Conservation (phyloP, 2,329 filamentous ascomycete genomes). For the Fusarium nisikadoi region DNA sequence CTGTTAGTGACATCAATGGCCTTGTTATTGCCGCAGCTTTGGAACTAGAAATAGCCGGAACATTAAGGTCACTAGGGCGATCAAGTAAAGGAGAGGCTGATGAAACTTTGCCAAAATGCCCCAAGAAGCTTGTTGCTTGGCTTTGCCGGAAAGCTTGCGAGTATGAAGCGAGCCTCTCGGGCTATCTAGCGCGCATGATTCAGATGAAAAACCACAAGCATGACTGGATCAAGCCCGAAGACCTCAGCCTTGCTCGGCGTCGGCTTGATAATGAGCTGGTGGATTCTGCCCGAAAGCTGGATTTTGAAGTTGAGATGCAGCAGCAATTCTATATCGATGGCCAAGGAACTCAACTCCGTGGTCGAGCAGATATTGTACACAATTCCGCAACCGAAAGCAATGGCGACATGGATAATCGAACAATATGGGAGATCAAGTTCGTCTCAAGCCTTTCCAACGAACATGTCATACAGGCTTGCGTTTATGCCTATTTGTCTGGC, state of each 20-base stretch:
- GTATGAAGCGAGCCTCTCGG: slow-evolving; percentile 38
- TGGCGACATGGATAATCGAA: neutral
- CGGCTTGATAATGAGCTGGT: slow-evolving; percentile 35
- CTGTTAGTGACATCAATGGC: slow-evolving; percentile 46
- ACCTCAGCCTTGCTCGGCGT: slow-evolving; percentile 31
- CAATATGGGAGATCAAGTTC: slow-evolving; percentile 49
- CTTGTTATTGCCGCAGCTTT: slow-evolving; percentile 42
- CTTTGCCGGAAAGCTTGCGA: slow-evolving; percentile 43
- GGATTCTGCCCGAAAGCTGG: neutral
- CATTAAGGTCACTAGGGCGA: slow-evolving; percentile 25
- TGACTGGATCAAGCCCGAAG: slow-evolving; percentile 41
- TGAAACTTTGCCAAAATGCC: neutral
- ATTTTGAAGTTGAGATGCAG: slow-evolving; percentile 14
- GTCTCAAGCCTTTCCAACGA: slow-evolving; percentile 40
- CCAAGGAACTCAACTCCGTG: slow-evolving; percentile 1
- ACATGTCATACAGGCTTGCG: slow-evolving; percentile 42
- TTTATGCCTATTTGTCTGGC: slow-evolving; percentile 42
- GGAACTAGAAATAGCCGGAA: slow-evolving; percentile 34
- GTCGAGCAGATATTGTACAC: slow-evolving; percentile 26
- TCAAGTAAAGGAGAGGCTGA: neutral
- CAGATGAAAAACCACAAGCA: slow-evolving; percentile 44
- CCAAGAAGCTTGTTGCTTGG: slow-evolving; percentile 30
- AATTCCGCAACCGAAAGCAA: neutral
- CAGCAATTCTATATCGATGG: neutral
- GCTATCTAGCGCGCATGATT: slow-evolving; percentile 39